Evolutionary conservation across 345 rosid species (phyloP).

Genomic region (Eucalyptus albens): DNA sequence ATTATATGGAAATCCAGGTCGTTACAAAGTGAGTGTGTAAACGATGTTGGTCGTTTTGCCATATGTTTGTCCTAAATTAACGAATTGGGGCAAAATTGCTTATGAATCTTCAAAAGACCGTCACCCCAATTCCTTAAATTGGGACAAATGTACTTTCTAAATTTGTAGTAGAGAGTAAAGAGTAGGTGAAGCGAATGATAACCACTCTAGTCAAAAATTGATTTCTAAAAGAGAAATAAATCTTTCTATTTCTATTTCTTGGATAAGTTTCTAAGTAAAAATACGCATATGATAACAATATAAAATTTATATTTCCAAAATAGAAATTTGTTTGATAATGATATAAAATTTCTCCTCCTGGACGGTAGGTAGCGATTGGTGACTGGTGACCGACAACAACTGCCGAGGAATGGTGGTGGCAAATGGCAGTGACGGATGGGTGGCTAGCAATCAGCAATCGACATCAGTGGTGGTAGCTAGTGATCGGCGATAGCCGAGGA

Average conservation of each 20-base stretch:
- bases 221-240: too few relatives aligned
- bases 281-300: rapidly evolving
- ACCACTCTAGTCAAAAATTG: too few relatives aligned
- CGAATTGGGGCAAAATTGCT: neutral
- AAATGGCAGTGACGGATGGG: too few relatives aligned
- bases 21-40: neutral
- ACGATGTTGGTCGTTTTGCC: neutral
- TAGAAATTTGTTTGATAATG: too few relatives aligned
- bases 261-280: too few relatives aligned
- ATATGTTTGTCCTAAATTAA: neutral
- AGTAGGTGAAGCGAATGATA: conserved; percentile 14
- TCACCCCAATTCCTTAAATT: neutral
- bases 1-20: too few relatives aligned
- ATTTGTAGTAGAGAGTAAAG: too few relatives aligned
- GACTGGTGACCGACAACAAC: rapidly evolving
- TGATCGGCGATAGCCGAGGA: rapidly evolving
- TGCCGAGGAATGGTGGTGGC: rapidly evolving
- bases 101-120: neutral
- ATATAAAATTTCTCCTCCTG: too few relatives aligned
- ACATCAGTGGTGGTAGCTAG: rapidly evolving
- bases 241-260: too few relatives aligned
- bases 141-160: neutral
- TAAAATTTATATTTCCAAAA: too few relatives aligned
- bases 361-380: too few relatives aligned
- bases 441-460: rapidly evolving